These are phyloP conservation scores for Annulohypoxylon truncatum DNA, from an alignment of 2,329 filamentous ascomycete genomes.

Conservation along the genomic window DNA sequence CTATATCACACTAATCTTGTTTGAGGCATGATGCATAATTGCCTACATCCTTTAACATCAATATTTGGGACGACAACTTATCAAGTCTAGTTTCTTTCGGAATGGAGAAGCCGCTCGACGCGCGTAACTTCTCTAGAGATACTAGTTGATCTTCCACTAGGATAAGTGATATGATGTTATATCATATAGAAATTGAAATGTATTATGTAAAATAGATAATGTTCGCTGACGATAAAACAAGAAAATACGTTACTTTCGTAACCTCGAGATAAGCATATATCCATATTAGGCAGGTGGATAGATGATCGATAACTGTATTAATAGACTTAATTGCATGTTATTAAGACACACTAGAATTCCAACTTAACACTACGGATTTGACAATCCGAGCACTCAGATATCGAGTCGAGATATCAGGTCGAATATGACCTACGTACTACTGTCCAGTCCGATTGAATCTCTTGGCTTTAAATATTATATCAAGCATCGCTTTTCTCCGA, in stretches of 20 bases:
- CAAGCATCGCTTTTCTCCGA: conserved; percentile 14
- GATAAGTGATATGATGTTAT: neutral
- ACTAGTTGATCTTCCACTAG: neutral
- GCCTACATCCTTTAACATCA: neutral
- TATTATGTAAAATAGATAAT: conserved; percentile 1
- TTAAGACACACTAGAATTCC: neutral
- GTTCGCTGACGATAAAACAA: neutral
- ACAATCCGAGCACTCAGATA: neutral
- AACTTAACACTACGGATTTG: neutral
- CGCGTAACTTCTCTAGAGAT: neutral
- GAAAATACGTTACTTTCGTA: neutral
- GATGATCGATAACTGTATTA: neutral
- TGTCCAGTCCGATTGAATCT: neutral
- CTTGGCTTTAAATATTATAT: neutral
- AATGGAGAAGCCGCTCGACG: neutral
- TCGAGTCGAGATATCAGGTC: too few species aligned
- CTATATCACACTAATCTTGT: neutral
- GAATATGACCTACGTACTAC: too few species aligned
- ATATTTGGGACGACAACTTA: neutral
- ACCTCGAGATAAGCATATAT: neutral
- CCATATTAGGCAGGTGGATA: conserved; percentile 15
- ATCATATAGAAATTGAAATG: neutral
- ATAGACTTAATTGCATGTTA: neutral
- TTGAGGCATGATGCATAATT: neutral
- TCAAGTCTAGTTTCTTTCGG: neutral